phyloP scores from a whole-genome alignment of 1,139 yeast genomes.

The Debaryomyces udenii region DNA sequence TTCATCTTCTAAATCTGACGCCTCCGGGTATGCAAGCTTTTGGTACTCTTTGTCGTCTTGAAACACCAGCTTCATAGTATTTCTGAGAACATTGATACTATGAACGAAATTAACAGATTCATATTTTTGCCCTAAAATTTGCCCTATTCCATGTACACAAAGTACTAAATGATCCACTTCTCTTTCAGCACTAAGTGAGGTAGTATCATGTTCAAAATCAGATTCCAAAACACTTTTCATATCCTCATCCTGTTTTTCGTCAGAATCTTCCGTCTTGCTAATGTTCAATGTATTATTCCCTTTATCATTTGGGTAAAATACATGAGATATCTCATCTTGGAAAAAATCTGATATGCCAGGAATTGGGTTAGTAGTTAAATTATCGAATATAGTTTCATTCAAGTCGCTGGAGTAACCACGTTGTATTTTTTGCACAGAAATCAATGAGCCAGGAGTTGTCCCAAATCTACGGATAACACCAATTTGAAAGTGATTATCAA shows the following conservation, averaged over 20 bases:
- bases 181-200: constrained; percentile 42
- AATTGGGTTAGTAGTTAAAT: constrained; percentile 31
- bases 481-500: constrained; percentile 38
- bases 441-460: constrained; percentile 31
- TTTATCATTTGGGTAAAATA: constrained; percentile 20
- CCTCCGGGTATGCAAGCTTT: constrained; percentile 36
- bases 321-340: constrained; percentile 31
- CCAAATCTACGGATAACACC: constrained; percentile 44
- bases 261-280: constrained; percentile 11
- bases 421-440: constrained; percentile 40
- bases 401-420: constrained; percentile 42
- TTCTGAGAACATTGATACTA: constrained; percentile 72
- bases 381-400: constrained; percentile 31
- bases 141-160: constrained; percentile 95
- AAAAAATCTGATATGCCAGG: constrained; percentile 36
- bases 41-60: constrained; percentile 46
- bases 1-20: constrained; percentile 16
- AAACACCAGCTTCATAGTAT: constrained; percentile 62
- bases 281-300: constrained; percentile 17
- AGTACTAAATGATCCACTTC: constrained; percentile 77
- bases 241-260: constrained; percentile 24
- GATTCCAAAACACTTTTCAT: constrained; percentile 53
- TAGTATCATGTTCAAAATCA: constrained; percentile 51
- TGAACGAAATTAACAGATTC: constrained; percentile 87
- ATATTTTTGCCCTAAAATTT: constrained; percentile 75